A percentile compares a stretch with the other conserved stretches of the same genome.
These are phyloP conservation scores for Macrophomina tecta DNA, from an alignment of 2,329 filamentous ascomycete species.

Conservation along the genomic window DNA sequence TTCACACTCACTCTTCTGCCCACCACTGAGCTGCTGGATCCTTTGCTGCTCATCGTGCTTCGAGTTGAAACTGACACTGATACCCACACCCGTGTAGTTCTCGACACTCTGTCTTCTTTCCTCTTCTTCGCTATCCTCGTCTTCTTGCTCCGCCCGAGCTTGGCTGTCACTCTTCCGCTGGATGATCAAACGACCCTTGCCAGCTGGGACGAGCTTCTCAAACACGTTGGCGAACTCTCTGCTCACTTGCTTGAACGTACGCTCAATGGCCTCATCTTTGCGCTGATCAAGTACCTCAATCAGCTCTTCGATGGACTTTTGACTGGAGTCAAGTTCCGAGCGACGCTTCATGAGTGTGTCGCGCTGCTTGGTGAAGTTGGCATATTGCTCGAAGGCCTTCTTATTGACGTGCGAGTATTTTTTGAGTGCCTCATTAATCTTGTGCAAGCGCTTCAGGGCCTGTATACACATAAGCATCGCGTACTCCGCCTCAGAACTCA, in stretches of 20 bases:
- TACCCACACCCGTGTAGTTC: slow-evolving; percentile 95
- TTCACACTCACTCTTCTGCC: slow-evolving; percentile 82
- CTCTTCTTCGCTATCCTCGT: slow-evolving; percentile 56
- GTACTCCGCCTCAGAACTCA: slow-evolving; percentile 23
- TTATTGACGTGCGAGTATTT: slow-evolving; percentile 99
- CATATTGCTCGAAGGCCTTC: slow-evolving; percentile 99
- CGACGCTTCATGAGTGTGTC: slow-evolving; percentile 84
- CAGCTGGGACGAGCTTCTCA: slow-evolving; percentile 91
- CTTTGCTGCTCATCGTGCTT: slow-evolving; percentile 98
- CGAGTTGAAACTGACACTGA: slow-evolving; percentile 97
- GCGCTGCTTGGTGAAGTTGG: slow-evolving; percentile 91
- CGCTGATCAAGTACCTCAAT: slow-evolving; percentile 91
- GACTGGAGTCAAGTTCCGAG: slow-evolving; percentile 84
- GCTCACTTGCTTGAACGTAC: slow-evolving; percentile 97
- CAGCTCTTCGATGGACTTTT: slow-evolving; percentile 86
- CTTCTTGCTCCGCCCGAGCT: slow-evolving; percentile 65
- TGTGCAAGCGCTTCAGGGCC: slow-evolving; percentile 73
- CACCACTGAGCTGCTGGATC: slow-evolving; percentile 95
- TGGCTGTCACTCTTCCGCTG: slow-evolving; percentile 84
- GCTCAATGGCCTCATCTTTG: slow-evolving; percentile 97
- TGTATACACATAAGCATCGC: slow-evolving; percentile 29
- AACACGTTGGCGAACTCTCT: slow-evolving; percentile 93
- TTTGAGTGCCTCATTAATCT: slow-evolving; percentile 90
- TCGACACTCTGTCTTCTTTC: slow-evolving; percentile 68
- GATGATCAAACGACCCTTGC: slow-evolving; percentile 89